These are phyloP conservation scores for Aspergillus fumigatiaffinis DNA, from an alignment of 2,329 filamentous ascomycete species.

Conservation along the genomic window DNA sequence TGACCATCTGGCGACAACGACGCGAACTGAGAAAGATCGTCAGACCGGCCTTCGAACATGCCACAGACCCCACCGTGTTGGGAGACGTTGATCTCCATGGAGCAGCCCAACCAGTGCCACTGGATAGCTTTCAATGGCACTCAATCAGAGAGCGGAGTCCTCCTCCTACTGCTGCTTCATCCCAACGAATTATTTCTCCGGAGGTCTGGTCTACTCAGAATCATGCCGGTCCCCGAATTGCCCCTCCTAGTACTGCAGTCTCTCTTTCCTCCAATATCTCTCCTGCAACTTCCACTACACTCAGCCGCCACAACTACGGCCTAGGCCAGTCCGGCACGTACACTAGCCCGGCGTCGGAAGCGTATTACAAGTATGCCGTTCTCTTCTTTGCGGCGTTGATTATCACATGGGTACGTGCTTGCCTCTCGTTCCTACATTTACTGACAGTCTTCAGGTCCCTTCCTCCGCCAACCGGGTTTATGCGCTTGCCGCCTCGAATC, in stretches of 20 bases:
- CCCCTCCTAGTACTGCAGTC: too few relatives aligned
- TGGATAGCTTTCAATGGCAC: not conserved
- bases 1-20: not conserved
- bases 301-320: not conserved
- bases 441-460: slow-evolving; percentile 43
- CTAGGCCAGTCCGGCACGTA: not conserved
- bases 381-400: slow-evolving; percentile 31
- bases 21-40: not conserved
- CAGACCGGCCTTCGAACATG: not conserved
- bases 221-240: too few relatives aligned
- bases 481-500: slow-evolving; percentile 54
- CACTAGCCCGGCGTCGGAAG: not conserved
- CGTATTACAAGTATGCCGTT: slow-evolving; percentile 11
- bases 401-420: slow-evolving; percentile 28
- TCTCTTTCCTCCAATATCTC: too few relatives aligned
- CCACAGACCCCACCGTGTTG: not conserved
- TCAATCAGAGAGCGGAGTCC: not conserved
- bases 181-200: too few relatives aligned
- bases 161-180: not conserved
- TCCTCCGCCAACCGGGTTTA: slow-evolving; percentile 72
- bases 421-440: not conserved
- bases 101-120: not conserved
- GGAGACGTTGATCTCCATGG: not conserved
- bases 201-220: too few relatives aligned
- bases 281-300: too few relatives aligned